These are phyloP conservation scores for Salinomyces thailandicus DNA, from an alignment of 2,329 filamentous ascomycete species.

Conservation along the genomic window DNA sequence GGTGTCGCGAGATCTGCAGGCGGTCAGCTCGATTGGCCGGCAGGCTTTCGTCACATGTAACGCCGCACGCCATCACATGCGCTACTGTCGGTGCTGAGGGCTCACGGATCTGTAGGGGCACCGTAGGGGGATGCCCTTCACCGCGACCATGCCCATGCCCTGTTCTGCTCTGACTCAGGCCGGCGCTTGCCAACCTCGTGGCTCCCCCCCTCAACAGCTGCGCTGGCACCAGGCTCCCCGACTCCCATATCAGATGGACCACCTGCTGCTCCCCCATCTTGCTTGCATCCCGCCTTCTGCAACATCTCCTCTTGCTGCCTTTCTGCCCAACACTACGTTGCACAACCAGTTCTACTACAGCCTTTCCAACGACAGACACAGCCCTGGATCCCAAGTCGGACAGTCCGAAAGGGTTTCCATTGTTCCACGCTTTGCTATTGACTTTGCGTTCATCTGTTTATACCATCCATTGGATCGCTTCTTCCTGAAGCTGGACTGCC, in stretches of 20 bases:
- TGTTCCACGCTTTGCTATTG: conserved; percentile 2
- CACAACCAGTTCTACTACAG: too few relatives aligned
- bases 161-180: conserved; percentile 2
- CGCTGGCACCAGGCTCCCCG: conserved; percentile 1
- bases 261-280: conserved; percentile 9
- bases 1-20: not conserved
- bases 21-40: not conserved
- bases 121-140: too few relatives aligned
- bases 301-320: conserved; percentile 11
- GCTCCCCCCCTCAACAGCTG: not conserved
- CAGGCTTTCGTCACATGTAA: too few relatives aligned
- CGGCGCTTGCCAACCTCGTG: conserved; percentile 1
- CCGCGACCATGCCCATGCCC: too few relatives aligned
- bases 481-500: conserved; percentile 14
- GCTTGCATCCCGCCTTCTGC: conserved; percentile 9
- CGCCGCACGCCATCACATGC: too few relatives aligned
- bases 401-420: conserved; percentile 2
- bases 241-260: conserved; percentile 17
- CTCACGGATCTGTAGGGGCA: too few relatives aligned
- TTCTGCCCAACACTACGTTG: conserved; percentile 13
- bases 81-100: too few relatives aligned
- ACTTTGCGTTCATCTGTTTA: conserved; percentile 1
- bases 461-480: conserved; percentile 6
- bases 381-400: conserved; percentile 2
- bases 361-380: too few relatives aligned